A percentile compares a stretch with the other conserved stretches of the same genome.
These are phyloP conservation scores for Acanthamoeba polyphaga DNA, from an alignment of 208 protist species.

Conservation along the genomic window DNA sequence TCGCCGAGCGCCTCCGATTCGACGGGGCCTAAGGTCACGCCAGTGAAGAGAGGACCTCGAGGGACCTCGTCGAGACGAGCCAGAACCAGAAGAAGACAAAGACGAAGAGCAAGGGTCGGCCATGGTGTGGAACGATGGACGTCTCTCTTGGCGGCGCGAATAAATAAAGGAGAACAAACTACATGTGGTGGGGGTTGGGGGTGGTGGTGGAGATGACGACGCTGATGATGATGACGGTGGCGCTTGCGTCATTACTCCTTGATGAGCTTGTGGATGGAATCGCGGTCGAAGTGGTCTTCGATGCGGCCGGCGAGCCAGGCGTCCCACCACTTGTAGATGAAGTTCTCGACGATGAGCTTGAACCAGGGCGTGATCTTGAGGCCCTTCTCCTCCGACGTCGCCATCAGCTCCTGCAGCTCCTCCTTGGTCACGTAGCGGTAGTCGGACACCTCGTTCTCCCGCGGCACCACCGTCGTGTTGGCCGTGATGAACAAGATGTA, in stretches of 20 bases:
- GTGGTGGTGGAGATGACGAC: too few species aligned
- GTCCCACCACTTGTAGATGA: slow-evolving; percentile 88
- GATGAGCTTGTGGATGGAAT: slow-evolving; percentile 47
- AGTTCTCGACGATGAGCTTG: slow-evolving; percentile 85
- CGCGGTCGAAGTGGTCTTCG: slow-evolving; percentile 24
- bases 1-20: slow-evolving; percentile 34
- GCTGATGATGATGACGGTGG: background rate
- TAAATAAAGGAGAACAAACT: too few species aligned
- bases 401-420: slow-evolving; percentile 86
- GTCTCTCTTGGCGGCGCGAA: too few species aligned
- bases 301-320: slow-evolving; percentile 59
- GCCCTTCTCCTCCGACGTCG: slow-evolving; percentile 72
- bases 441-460: slow-evolving; percentile 87
- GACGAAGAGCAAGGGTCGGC: background rate
- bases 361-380: slow-evolving; percentile 89
- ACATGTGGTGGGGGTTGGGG: too few species aligned
- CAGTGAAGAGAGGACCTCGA: too few species aligned
- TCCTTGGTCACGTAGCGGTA: slow-evolving; percentile 83
- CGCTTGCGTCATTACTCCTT: background rate
- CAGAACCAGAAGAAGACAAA: too few species aligned
- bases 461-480: slow-evolving; percentile 48
- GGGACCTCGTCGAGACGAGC: too few species aligned
- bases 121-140: too few species aligned
- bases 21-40: too few species aligned
- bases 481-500: slow-evolving; percentile 85